Evolutionary conservation across 208 protist genomes (phyloP), one percentile per base, ranked within the genome.

Genomic region (Trypanosoma grayi): DNA sequence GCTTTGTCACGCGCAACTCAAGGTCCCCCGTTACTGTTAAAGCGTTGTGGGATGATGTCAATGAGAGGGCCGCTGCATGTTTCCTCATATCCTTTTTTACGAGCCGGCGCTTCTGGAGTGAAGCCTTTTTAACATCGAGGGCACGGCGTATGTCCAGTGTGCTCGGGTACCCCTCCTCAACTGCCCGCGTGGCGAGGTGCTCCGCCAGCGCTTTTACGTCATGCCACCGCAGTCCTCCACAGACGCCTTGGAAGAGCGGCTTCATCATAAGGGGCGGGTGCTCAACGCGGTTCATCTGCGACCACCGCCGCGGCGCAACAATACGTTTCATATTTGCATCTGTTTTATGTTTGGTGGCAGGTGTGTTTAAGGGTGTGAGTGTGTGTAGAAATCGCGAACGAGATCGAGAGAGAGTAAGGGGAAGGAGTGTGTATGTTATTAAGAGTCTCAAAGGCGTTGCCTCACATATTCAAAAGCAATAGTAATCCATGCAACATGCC

Each of bases 251-350:
- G 28, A 89, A 68, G 9, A 95, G 73, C 41, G 77, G 74, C 44
- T 90, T 91, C 75, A 90, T 80, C 89, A 95, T 95, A 4, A 93
- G 65, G 40, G 85, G 86, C n/a, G 85, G 85, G 46, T 95, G 89
- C 60, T 95, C 85, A 0, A 90, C 81, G 8, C 73, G 73, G 45
- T 90, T 82, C 50, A 84, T 45, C 20, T 73, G 39, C 13, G 78
- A 77, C 87, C 87, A 94, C 14, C 73, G 70, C 53, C 48, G 46
- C 20, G 87, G 87, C 16, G 72, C 50, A n/a, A 90, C 81, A 34
- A 94, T 85, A 9, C 70, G 62, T 39, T 77, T 92, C 73, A 91
- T 81, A n/a, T n/a, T n/a, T n/a, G n/a, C n/a, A n/a, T n/a, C n/a
- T n/a, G n/a, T n/a, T n/a, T n/a, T n/a, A n/a, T n/a, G n/a, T n/a